Conservation (phyloP, 768 basidiomycete genomes). For the Pulveroboletus sp. region DNA sequence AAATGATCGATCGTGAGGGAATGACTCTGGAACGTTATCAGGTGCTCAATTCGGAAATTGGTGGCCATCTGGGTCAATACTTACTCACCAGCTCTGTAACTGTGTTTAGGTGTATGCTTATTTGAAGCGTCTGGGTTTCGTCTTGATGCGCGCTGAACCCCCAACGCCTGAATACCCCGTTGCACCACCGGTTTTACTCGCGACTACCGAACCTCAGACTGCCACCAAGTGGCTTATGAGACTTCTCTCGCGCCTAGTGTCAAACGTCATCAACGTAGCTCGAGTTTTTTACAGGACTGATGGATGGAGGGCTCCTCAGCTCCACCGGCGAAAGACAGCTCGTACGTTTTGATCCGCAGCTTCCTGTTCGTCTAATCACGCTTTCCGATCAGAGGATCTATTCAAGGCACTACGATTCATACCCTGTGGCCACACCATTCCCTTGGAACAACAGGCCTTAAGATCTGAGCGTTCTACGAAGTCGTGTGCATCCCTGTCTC, state of each 20-base stretch:
- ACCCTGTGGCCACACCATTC: conserved; percentile 55
- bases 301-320: conserved; percentile 69
- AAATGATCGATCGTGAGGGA: conserved; percentile 77
- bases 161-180: conserved; percentile 52
- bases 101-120: conserved; percentile 81
- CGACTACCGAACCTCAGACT: conserved; percentile 5
- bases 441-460: conserved; percentile 31
- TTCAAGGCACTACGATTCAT: conserved; percentile 72
- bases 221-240: neutral
- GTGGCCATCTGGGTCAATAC: neutral
- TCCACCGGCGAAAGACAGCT: conserved; percentile 50
- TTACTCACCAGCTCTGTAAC: conserved; percentile 1
- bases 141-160: conserved; percentile 70
- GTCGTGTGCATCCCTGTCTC: neutral
- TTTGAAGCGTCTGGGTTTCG: conserved; percentile 87
- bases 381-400: conserved; percentile 48
- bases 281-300: conserved; percentile 16
- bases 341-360: conserved; percentile 34
- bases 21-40: conserved; percentile 86
- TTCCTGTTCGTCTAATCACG: neutral
- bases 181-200: conserved; percentile 35
- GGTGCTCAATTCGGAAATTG: conserved; percentile 39
- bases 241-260: conserved; percentile 14
- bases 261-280: conserved; percentile 2
- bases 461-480: neutral